Percentiles rank a stretch among this genome's conserved stretches.
Evolutionary conservation across 1,139 yeast genomes (phyloP).

Genomic region (Hansenula anomala): DNA sequence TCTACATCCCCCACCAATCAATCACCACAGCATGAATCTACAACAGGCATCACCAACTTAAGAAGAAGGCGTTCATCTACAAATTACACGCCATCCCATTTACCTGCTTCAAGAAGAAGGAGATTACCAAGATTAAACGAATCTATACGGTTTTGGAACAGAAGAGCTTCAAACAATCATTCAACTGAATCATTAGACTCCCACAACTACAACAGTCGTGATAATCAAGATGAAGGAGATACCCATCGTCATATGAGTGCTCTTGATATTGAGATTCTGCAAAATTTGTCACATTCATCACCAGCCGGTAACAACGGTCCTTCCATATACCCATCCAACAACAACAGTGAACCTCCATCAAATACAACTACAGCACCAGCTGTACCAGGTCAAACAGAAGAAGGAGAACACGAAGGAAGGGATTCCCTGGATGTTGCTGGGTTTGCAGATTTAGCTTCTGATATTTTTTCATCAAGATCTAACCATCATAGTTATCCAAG

Average conservation of each 20-base stretch:
- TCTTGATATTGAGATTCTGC: too few relatives aligned
- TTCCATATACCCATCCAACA: background rate
- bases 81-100: slow-evolving; percentile 5
- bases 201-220: too few relatives aligned
- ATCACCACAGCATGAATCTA: too few relatives aligned
- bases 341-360: background rate
- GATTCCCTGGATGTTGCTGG: background rate
- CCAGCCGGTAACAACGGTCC: background rate
- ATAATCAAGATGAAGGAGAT: too few relatives aligned
- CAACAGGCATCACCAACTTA: slow-evolving; percentile 1
- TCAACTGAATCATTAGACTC: background rate
- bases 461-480: background rate
- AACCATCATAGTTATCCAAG: background rate
- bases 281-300: too few relatives aligned
- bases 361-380: background rate
- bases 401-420: too few relatives aligned
- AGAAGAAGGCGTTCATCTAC: slow-evolving; percentile 22
- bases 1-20: too few relatives aligned
- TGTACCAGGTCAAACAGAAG: too few relatives aligned
- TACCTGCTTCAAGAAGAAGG: slow-evolving; percentile 19
- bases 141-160: slow-evolving; percentile 12
- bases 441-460: slow-evolving; percentile 1
- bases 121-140: slow-evolving; percentile 12
- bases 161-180: slow-evolving; percentile 2
- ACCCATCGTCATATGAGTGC: too few relatives aligned